Conservation (phyloP, 176 grass and related monocot species). For the Pontederia crassipes region DNA sequence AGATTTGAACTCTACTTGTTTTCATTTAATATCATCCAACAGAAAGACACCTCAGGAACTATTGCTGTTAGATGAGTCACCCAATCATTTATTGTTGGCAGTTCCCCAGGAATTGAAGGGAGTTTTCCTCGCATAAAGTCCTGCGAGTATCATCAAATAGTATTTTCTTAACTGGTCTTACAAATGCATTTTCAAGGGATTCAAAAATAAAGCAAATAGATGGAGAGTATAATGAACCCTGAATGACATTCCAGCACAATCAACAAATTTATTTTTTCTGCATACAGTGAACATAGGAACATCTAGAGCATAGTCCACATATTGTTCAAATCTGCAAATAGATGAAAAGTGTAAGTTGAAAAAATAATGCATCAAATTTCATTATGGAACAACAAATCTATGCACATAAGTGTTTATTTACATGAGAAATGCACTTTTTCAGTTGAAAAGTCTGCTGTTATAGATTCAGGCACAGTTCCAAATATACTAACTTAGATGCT, state of each 20-base stretch:
- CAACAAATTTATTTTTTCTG: slow-evolving; percentile 79
- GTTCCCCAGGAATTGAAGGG: slow-evolving; percentile 60
- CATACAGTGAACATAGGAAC: slow-evolving; percentile 98
- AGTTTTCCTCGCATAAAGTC: slow-evolving; percentile 98
- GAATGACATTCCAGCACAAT: slow-evolving; percentile 95
- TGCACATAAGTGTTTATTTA: no score
- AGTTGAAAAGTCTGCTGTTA: no score
- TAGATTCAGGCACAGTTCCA: no score
- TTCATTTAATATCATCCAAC: background rate
- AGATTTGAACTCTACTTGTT: background rate
- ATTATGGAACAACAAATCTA: no score
- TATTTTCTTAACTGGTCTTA: background rate
- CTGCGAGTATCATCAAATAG: slow-evolving; percentile 18
- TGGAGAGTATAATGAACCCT: slow-evolving; percentile 49
- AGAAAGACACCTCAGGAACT: slow-evolving; percentile 75
- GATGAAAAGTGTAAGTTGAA: slow-evolving; percentile 2
- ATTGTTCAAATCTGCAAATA: slow-evolving; percentile 70
- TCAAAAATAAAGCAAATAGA: background rate
- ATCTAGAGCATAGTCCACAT: slow-evolving; percentile 95
- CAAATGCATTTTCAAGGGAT: background rate
- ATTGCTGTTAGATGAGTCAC: slow-evolving; percentile 99
- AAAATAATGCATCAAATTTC: background rate
- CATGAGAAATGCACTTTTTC: no score
- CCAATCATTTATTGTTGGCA: slow-evolving; percentile 95
- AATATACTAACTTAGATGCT: no score